Percentiles rank a stretch among this genome's conserved stretches.
phyloP scores from a whole-genome alignment of 2,329 filamentous ascomycete genomes.

The Diaporthe citri region DNA sequence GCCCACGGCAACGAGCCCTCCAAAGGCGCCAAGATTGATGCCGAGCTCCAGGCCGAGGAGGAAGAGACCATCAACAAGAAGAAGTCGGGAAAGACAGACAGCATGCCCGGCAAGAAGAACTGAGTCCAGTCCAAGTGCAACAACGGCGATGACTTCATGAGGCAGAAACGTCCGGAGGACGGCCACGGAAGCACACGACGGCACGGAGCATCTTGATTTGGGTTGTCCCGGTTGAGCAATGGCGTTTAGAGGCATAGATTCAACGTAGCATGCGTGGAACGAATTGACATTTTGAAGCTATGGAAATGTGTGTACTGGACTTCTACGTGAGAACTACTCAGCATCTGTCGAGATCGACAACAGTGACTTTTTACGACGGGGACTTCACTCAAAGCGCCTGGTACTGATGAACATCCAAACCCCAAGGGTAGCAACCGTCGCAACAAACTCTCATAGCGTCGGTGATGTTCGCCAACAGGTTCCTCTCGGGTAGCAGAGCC shows the following conservation, averaged over 20 bases:
- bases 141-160: neutral
- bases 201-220: neutral
- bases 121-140: slow-evolving; percentile 42
- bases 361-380: neutral
- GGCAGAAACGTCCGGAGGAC: neutral
- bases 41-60: slow-evolving; percentile 76
- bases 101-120: slow-evolving; percentile 50
- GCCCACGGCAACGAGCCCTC: slow-evolving; percentile 81
- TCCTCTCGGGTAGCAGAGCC: no score
- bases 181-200: neutral
- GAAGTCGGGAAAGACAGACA: slow-evolving; percentile 54
- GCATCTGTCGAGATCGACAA: neutral
- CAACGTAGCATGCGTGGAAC: neutral
- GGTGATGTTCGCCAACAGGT: no score
- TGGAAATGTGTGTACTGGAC: neutral
- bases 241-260: slow-evolving; percentile 36
- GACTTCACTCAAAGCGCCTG: no score
- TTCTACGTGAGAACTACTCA: neutral
- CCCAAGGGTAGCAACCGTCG: no score
- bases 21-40: slow-evolving; percentile 78
- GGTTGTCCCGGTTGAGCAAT: slow-evolving; percentile 23
- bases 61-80: slow-evolving; percentile 74
- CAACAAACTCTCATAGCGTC: neutral
- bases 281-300: neutral
- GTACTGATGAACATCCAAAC: neutral